Base-by-base conservation (phyloP, 306 rosid species). In the Quercus rubra region DNA sequence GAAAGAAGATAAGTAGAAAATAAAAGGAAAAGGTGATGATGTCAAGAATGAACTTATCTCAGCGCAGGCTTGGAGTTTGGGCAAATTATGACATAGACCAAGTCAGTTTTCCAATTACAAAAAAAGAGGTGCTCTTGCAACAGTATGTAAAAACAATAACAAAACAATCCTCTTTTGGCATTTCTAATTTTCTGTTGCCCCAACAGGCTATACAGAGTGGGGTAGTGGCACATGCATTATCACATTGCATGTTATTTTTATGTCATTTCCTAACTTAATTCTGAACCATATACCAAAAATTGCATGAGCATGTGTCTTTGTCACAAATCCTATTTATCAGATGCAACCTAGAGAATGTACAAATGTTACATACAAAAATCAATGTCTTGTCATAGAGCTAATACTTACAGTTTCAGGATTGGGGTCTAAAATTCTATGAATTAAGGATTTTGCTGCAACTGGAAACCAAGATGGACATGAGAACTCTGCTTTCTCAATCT, bases 401-500 rank as follows among this genome's bases (percentile, higher is more conserved):
- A 74, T 76, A 88, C 97, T 89, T 78, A 91, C 97, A 20, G 90
- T 91, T 73, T 85, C 88, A 79, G 98, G 91, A 81, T 87, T 90
- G 71, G 98, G 92, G 41, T 93, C 95, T 80, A 93, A 81, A 81
- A 90, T 91, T 86, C 86, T 89, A 52, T 58, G 81, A 64, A 93
- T 89, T 83, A 91, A 81, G 20, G 89, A 56, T 78, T 93, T 93
- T 83, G 97, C 92, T 76, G 92, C 97, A 77, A 91, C 87, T 0
- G 98, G 95, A 88, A 93, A 91, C 98, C 92, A 91, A 67, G 89
- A 49, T 73, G 98, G 98, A 86, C 92, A 91, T 55, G 93, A 79
- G 83, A 77, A 93, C 41, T 91, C 97, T 19, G 97, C 93, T 80
- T 81, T 89, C 61, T 89, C 87, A 77, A 93, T 89, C 97, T 93